These are phyloP conservation scores for Asparagopsis taxiformis DNA, from an alignment of 31 red algal genomes.

Conservation along the genomic window DNA sequence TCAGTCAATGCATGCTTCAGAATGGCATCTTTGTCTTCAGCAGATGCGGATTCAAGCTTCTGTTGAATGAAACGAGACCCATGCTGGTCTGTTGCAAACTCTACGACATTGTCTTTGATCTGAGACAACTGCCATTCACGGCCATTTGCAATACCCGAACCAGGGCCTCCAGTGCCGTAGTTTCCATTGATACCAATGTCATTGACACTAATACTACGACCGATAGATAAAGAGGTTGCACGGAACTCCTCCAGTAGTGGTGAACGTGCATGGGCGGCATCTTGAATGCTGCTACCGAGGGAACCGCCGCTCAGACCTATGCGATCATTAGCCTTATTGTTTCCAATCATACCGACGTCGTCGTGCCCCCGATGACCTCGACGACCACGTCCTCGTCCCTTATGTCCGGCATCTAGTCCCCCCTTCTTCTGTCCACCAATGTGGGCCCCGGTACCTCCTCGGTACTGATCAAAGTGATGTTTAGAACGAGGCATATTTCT, in stretches of 20 bases:
- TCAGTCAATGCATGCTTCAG: constrained; percentile 77
- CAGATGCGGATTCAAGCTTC: constrained; percentile 79
- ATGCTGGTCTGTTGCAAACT: constrained; percentile 99
- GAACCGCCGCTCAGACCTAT: constrained; percentile 23
- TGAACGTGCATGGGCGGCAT: constrained; percentile 56
- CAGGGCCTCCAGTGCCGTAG: constrained; percentile 8
- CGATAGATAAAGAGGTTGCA: constrained; percentile 67
- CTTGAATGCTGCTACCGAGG: constrained; percentile 33
- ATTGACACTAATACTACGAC: constrained; percentile 36
- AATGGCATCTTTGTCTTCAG: constrained; percentile 74
- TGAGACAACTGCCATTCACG: constrained; percentile 91
- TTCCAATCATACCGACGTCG: constrained; percentile 32
- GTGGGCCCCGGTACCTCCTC: constrained; percentile 22
- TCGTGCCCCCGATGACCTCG: constrained; percentile 55
- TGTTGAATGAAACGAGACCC: constrained; percentile 99
- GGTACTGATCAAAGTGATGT: constrained; percentile 72
- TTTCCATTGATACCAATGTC: constrained; percentile 17
- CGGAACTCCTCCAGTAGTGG: constrained; percentile 88
- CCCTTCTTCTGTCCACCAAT: constrained; percentile 38
- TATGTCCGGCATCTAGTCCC: constrained; percentile 40
- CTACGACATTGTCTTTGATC: constrained; percentile 88
- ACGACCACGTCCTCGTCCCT: constrained; percentile 27
- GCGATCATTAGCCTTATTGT: constrained; percentile 24
- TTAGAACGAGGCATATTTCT: constrained; percentile 14
- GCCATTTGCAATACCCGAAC: constrained; percentile 22